Evolutionary conservation across 495 filamentous ascomycete species (phyloP), one percentile per base, ranked within the genome.

Genomic region (Aspergillus avenaceus): DNA sequence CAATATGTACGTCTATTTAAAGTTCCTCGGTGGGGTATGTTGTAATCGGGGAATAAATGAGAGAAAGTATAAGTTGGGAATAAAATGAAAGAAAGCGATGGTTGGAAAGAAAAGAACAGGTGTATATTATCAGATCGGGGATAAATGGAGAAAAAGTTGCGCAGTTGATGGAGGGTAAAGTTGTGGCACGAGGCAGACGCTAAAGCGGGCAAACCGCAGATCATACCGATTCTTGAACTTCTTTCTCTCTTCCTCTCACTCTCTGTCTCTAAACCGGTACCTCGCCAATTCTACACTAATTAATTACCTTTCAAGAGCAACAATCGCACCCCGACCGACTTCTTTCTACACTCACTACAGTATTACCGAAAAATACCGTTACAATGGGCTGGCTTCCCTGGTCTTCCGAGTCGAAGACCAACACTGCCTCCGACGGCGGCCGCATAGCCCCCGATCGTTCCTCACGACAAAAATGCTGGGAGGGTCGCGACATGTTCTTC

Each of bases 401-500:
- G 67, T 71, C 66, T 36, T 71, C 70, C 32, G 72, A 73, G 19
- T 45, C 34, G 34, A 38, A 38, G 34, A n/a, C 63, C 56, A 61
- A 63, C 36, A 41, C 61, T 45, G 74, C 70, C 45, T 65, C 76
- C 51, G 81, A 82, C 64, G 79, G 79, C 45, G 82, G 83, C 52
- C 81, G 79, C 62, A 81, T 85, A 51, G 85, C 87, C 1, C 93
- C 93, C 1, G 83, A 85, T 52, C 84, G 92, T 46, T 76, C 74
- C 41, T 85, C 90, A 60, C 84, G 93, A 49, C 74, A 83, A 40
- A 73, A 76, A 38, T 98, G 93, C 80, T 98, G 88, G 85, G 85
- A 86, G 41, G 84, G 85, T 13, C 81, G 93, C 23, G 93, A 98
- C 65, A 62, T 59, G 27, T 98, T 91, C 74, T 97, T 93, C 67